phyloP scores from a whole-genome alignment of 106 monocot genomes.

The Apostasia shenzhenica region DNA sequence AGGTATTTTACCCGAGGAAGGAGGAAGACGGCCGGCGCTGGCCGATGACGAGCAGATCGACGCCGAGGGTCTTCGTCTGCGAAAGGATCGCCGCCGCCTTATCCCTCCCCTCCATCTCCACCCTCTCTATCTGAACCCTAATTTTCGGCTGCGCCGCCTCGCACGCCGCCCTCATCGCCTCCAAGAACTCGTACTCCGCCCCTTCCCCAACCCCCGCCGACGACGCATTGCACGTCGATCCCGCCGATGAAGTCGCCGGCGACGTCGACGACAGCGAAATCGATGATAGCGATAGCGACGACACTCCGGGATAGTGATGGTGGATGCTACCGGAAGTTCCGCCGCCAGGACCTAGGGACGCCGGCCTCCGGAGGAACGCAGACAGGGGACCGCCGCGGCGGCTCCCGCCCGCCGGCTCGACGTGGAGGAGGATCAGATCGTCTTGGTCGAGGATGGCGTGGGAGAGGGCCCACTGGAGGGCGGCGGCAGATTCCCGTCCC shows the following conservation, averaged over 20 bases:
- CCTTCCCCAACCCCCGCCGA: slow-evolving; percentile 1
- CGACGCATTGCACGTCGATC: neutral
- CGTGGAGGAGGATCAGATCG: slow-evolving; percentile 69
- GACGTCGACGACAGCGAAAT: neutral
- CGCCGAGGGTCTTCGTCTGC: slow-evolving; percentile 27
- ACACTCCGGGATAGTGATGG: neutral
- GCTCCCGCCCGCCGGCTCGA: slow-evolving; percentile 19
- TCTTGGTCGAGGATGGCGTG: slow-evolving; percentile 67
- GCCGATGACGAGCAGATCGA: slow-evolving; percentile 71
- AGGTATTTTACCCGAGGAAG: slow-evolving; percentile 44
- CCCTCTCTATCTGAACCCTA: slow-evolving; percentile 46
- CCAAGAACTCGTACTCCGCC: slow-evolving; percentile 33
- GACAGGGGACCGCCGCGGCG: slow-evolving; percentile 18
- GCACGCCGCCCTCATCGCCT: slow-evolving; percentile 56
- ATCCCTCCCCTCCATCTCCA: slow-evolving; percentile 45
- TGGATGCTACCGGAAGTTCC: neutral
- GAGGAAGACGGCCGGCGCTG: slow-evolving; percentile 36
- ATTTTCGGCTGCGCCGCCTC: slow-evolving; percentile 40
- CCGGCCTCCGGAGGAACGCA: slow-evolving; percentile 18
- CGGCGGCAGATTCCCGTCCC: slow-evolving; percentile 50
- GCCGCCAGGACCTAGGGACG: neutral
- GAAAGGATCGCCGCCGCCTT: slow-evolving; percentile 55
- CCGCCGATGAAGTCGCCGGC: neutral
- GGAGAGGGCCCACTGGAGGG: slow-evolving; percentile 73
- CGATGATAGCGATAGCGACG: neutral